Evolutionary conservation across 1,284 basidiomycete genomes (phyloP), one percentile per base, ranked within the genome.

Genomic region (Porogramme epimiltina): DNA sequence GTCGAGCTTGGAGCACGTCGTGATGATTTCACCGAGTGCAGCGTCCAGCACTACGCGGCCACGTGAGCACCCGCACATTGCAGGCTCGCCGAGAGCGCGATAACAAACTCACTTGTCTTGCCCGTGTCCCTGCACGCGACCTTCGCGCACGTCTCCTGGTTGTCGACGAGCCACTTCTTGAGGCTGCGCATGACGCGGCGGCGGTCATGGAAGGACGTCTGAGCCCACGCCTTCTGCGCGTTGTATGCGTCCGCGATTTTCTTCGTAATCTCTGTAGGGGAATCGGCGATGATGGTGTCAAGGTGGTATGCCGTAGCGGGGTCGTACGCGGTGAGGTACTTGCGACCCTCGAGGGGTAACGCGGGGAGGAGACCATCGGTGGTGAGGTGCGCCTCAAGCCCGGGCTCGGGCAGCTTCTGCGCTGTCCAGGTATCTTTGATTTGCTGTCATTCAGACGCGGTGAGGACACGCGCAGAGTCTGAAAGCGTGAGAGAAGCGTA

Each of bases 101-200:
- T 26, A 49, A 20, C 38, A 25, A 31, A 81, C 89, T 68, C 63
- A 94, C 94, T 77, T 28, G 96, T 98, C 77, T 98, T 99, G 52
- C 96, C 96, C 0, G 94, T 95, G 70, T 99, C 96, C 33, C 95
- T 79, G 65, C 91, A 93, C 31, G 93, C 93, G n/a, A 97, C 90
- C 42, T 86, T 79, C 6, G 92, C 92, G 62, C 95, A 93, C 19
- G 74, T 73, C 52, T 95, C 89, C 72, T 94, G 85, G 62, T 96
- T 93, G 59, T 88, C 83, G 24, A 96, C 84, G 13, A 96, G 77
- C 95, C 96, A 99, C 56, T 89, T 88, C 61, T 93, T 80, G 61
- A 99, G 69, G 61, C 90, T 95, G 31, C 91, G 78, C 61, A 98
- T 75, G 36, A 98, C 85, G 56, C 86, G 82, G 63, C 89, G 77